phyloP scores from a whole-genome alignment of 2,329 filamentous ascomycete genomes.

The Furcasterigmium furcatum region DNA sequence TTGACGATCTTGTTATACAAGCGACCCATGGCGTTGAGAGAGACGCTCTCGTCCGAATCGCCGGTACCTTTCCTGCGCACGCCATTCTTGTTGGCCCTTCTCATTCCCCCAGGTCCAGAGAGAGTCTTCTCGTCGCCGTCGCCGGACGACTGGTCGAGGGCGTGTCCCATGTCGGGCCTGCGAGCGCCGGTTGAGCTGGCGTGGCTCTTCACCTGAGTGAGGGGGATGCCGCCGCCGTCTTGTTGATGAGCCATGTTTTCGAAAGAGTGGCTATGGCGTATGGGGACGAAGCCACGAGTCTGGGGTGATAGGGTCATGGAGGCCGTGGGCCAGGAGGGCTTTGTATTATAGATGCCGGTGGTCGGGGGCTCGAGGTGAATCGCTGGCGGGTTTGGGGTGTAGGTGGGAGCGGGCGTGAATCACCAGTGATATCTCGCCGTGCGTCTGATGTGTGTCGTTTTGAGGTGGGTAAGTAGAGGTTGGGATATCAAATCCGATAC shows the following conservation, averaged over 20 bases:
- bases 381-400: background rate
- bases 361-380: background rate
- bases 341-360: background rate
- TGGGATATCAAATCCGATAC: background rate
- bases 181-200: conserved; percentile 51
- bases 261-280: conserved; percentile 22
- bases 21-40: conserved; percentile 62
- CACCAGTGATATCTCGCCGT: background rate
- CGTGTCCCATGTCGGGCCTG: conserved; percentile 36
- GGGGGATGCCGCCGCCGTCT: conserved; percentile 41
- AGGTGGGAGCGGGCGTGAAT: background rate
- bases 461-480: background rate
- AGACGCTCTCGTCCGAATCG: conserved; percentile 49
- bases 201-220: conserved; percentile 52
- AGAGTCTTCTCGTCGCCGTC: conserved; percentile 42
- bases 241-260: conserved; percentile 29
- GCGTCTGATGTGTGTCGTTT: too few relatives aligned
- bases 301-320: conserved; percentile 27
- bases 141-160: conserved; percentile 26
- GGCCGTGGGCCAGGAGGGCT: conserved; percentile 12
- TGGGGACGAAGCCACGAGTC: conserved; percentile 41
- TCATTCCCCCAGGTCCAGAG: background rate
- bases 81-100: conserved; percentile 34
- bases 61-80: conserved; percentile 40
- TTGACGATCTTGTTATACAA: conserved; percentile 62